These are phyloP conservation scores for Boletus pseudo-olivaceus DNA, from an alignment of 768 basidiomycete species.

Conservation along the genomic window DNA sequence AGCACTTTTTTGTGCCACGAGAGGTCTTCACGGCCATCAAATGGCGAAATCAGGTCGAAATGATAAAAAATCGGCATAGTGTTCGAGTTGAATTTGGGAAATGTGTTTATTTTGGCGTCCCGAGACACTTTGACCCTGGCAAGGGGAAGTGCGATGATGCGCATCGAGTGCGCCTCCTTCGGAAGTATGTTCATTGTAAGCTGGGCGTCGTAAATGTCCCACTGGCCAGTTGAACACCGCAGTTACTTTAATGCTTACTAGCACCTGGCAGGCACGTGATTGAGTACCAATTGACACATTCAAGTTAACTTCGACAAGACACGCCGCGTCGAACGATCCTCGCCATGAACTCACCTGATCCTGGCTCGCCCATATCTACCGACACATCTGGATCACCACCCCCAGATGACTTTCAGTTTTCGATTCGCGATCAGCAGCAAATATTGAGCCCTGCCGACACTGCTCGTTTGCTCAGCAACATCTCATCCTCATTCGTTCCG, in stretches of 20 bases:
- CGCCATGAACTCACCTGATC: conserved; percentile 37
- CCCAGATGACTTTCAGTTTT: conserved; percentile 33
- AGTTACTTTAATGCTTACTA: not conserved
- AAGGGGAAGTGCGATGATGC: conserved; percentile 48
- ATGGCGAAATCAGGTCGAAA: conserved; percentile 28
- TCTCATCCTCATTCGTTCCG: conserved; percentile 19
- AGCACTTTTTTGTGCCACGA: conserved; percentile 24
- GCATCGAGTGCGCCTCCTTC: conserved; percentile 32
- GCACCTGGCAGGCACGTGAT: conserved; percentile 18
- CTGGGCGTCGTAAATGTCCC: not conserved
- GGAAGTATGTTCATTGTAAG: conserved; percentile 13
- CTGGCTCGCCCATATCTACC: conserved; percentile 35
- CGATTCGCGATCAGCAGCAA: conserved; percentile 30
- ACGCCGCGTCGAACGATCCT: not conserved
- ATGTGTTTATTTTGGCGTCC: conserved; percentile 5
- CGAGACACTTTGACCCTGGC: conserved; percentile 20
- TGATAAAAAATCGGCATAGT: conserved; percentile 42
- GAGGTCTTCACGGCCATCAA: conserved; percentile 34
- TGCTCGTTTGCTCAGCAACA: conserved; percentile 16
- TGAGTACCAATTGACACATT: not conserved
- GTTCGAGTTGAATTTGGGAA: conserved; percentile 9
- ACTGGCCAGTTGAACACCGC: not conserved
- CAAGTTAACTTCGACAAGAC: not conserved
- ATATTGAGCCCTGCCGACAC: conserved; percentile 14
- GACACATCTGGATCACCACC: conserved; percentile 38